Percentiles rank a stretch among this genome's conserved stretches.
Evolutionary conservation across 2,329 filamentous ascomycete species (phyloP).

Genomic region (Grosmannia serpens): DNA sequence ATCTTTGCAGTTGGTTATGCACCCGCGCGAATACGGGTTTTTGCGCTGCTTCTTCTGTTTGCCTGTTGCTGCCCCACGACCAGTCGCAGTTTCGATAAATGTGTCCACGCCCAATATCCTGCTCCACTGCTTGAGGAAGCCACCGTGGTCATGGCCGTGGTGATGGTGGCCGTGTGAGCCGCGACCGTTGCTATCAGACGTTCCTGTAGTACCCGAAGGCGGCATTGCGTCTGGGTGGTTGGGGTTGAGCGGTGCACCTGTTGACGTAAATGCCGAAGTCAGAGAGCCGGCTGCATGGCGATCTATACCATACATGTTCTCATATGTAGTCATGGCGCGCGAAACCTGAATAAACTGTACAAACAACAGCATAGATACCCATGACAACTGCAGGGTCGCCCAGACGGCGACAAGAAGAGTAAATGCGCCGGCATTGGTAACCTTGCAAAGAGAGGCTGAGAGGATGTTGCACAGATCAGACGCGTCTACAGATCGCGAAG

Average conservation of each 20-base stretch:
- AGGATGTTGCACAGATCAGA: slow-evolving; percentile 61
- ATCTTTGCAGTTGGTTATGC: slow-evolving; percentile 83
- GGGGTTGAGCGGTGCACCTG: slow-evolving; percentile 58
- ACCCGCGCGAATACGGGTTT: slow-evolving; percentile 79
- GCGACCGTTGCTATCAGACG: slow-evolving; percentile 27
- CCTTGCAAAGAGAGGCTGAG: slow-evolving; percentile 59
- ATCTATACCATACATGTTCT: slow-evolving; percentile 81
- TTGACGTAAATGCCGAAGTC: slow-evolving; percentile 66
- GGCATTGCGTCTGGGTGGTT: slow-evolving; percentile 41
- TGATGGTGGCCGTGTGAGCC: slow-evolving; percentile 25
- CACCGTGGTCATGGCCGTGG: slow-evolving; percentile 33
- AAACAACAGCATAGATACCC: slow-evolving; percentile 93
- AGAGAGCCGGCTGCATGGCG: slow-evolving; percentile 45
- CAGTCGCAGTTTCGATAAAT: slow-evolving; percentile 85
- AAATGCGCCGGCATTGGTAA: slow-evolving; percentile 72
- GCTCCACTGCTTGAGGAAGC: slow-evolving; percentile 69
- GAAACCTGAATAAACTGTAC: slow-evolving; percentile 91
- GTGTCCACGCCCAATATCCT: slow-evolving; percentile 82
- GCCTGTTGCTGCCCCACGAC: slow-evolving; percentile 56
- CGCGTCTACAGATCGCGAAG: slow-evolving; percentile 39
- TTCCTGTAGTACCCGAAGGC: slow-evolving; percentile 41
- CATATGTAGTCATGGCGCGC: slow-evolving; percentile 87
- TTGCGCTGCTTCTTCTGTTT: slow-evolving; percentile 40
- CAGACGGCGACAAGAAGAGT: slow-evolving; percentile 71
- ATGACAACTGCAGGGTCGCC: slow-evolving; percentile 74